Evolutionary conservation across 225 moss, liverwort and hornwort genomes (phyloP), one percentile per base, ranked within the genome.

Genomic region (Thuidium tamariscinum): DNA sequence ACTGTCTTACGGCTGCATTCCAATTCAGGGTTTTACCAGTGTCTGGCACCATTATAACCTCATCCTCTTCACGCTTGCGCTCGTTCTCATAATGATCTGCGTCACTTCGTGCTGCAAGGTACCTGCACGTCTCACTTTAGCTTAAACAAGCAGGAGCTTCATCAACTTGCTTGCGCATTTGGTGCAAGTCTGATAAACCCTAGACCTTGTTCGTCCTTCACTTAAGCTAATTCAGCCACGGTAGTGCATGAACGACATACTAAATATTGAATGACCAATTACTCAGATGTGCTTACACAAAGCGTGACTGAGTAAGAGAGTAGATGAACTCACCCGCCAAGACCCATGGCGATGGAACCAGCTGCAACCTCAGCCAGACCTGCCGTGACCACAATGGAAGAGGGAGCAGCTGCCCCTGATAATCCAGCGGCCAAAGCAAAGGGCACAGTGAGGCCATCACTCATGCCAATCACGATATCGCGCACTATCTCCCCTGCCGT

Each of bases 341-440:
- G 94, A 14, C 98, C 98, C 98, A 98, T 98, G 64, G 98, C 96
- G 21, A 98, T 98, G 67, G 98, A 95, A 52, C 98, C 97, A 83
- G 97, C 97, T 57, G 96, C 98, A 87, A 98, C 97, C 90, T 98
- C 97, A 42, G 98, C 98, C 61, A 98, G 89, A 46, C 98, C 97
- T 77, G 98, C 98, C 42, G 98, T 98, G 80, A 97, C 95, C 49
- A 98, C 95, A 59, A 98, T 96, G 18, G 95, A 90, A 77, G 97
- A 96, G 55, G 95, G 91, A 61, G 98, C 96, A 34, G 94, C 91
- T 65, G 96, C 98, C 12, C 98, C 98, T 26, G 98, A 98, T 39
- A 98, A 91, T 42, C 98, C 98, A 25, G 97, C 98, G 81, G 96
- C 98, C 90, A 98, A 86, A 17, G 95, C 97, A 83, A 98, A 98